Evolutionary conservation across 371 early-diverging fungal genomes (phyloP), one percentile per base, ranked within the genome.

Genomic region (Haplosporangium sp.): DNA sequence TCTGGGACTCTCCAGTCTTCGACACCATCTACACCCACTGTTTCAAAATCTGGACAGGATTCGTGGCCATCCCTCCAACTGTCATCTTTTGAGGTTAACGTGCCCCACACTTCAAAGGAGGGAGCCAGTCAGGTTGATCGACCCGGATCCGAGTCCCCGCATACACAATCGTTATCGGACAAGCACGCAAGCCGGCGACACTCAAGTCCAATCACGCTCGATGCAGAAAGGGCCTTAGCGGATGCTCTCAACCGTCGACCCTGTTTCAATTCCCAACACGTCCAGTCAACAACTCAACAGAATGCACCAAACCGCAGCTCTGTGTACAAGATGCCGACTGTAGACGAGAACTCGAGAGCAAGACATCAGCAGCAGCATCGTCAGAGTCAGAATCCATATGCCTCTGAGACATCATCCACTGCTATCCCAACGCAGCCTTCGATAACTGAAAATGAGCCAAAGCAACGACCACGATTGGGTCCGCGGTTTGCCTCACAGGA

Each of bases 181-280:
- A 50, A 37, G 8, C 43, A 42, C 20, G 41, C 9, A 3, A 47
- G 20, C 16, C 56, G 80, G 10, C 64, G 80, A 0, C 80, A 79
- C 45, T 79, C 80, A 10, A 73, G 80, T 51, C 80, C 80, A 6
- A 55, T 79, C 55, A 61, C 50, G 6, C 14, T 53, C 6, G 60
- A 63, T 1, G 53, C 65, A 29, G 72, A 77, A 21, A 67, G 16
- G 7, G 46, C 52, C 7, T 51, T 77, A 14, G 12, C 59, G 0
- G 72, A 77, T 18, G 64, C 64, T 0, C 38, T 67, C 40, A 61
- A 59, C 37, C 67, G 55, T 23, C 54, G 71, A 21, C 20, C 40
- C 10, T 70, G 67, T n/a, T 38, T 55, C 2, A 37, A 67, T 0
- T 76, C 62, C 8, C 72, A 62, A 21, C 61, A 67, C 18, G 60